These are phyloP conservation scores for Allantophomopsis lycopodina DNA, from an alignment of 2,329 filamentous ascomycete species.

Conservation along the genomic window DNA sequence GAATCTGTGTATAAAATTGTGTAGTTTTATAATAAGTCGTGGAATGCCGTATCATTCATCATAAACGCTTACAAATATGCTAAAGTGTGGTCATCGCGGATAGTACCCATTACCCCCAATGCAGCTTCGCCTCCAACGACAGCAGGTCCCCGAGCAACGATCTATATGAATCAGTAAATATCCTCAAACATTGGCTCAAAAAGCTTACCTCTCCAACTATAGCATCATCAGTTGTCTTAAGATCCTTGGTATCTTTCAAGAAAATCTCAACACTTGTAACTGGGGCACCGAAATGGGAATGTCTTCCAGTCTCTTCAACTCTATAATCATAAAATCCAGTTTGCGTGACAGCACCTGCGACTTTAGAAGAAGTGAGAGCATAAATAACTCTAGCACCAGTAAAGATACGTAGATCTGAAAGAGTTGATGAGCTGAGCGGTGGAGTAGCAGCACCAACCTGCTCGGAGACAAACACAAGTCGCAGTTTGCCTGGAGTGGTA, in stretches of 20 bases:
- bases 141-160: constrained; percentile 58
- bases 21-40: no score
- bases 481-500: constrained; percentile 56
- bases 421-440: constrained; percentile 49
- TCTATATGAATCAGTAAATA: constrained; percentile 26
- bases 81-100: no score
- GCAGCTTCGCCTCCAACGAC: constrained; percentile 44
- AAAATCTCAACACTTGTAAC: constrained; percentile 68
- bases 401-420: constrained; percentile 74
- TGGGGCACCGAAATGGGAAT: constrained; percentile 69
- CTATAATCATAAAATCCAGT: constrained; percentile 83
- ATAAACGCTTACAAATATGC: no score
- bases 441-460: constrained; percentile 48
- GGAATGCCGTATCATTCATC: no score
- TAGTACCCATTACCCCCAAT: no score
- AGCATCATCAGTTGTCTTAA: constrained; percentile 49
- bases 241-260: constrained; percentile 44
- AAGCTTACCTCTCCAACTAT: constrained; percentile 47
- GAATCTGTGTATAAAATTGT: no score
- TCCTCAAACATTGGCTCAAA: not conserved
- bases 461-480: constrained; percentile 70
- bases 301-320: constrained; percentile 26
- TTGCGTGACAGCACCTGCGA: constrained; percentile 85
- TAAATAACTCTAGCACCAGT: constrained; percentile 72
- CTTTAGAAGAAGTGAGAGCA: constrained; percentile 64